phyloP scores from a whole-genome alignment of 805 yeast species.

The Candida anglica region DNA sequence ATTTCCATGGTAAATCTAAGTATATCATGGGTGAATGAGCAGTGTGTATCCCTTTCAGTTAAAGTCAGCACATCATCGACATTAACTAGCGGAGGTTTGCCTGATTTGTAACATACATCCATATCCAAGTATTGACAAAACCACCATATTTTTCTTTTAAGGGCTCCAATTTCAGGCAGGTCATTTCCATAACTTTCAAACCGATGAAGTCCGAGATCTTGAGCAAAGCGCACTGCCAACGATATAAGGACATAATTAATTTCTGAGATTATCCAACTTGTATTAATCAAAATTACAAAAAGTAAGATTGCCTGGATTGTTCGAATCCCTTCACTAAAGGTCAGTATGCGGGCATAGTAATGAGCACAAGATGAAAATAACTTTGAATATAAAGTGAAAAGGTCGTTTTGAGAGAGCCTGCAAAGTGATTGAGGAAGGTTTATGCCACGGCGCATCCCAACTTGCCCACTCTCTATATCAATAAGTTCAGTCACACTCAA shows the following conservation, averaged over 20 bases:
- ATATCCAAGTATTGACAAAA: constrained; percentile 33
- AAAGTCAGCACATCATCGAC: constrained; percentile 25
- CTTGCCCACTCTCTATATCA: too few relatives aligned
- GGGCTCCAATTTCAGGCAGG: constrained; percentile 14
- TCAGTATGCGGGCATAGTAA: constrained; percentile 49
- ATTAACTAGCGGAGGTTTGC: constrained; percentile 38
- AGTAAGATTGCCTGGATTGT: constrained; percentile 52
- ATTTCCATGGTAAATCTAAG: not conserved
- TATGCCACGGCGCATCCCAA: too few relatives aligned
- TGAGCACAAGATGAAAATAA: constrained; percentile 25
- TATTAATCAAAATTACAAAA: constrained; percentile 36
- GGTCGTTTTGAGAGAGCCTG: too few relatives aligned
- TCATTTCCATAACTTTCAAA: constrained; percentile 22
- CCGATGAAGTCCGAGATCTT: constrained; percentile 38
- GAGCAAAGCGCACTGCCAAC: constrained; percentile 36
- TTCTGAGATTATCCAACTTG: constrained; percentile 22
- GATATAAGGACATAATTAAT: constrained; percentile 26
- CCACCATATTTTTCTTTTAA: constrained; percentile 32
- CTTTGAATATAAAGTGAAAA: constrained; percentile 11
- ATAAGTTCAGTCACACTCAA: too few relatives aligned
- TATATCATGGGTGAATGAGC: constrained; percentile 3
- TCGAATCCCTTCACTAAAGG: constrained; percentile 47
- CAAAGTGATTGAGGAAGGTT: too few relatives aligned
- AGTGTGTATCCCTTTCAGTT: constrained; percentile 14
- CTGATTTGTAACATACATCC: constrained; percentile 35